Conservation (phyloP, 257 asterid species). For the Sherardia arvensis region DNA sequence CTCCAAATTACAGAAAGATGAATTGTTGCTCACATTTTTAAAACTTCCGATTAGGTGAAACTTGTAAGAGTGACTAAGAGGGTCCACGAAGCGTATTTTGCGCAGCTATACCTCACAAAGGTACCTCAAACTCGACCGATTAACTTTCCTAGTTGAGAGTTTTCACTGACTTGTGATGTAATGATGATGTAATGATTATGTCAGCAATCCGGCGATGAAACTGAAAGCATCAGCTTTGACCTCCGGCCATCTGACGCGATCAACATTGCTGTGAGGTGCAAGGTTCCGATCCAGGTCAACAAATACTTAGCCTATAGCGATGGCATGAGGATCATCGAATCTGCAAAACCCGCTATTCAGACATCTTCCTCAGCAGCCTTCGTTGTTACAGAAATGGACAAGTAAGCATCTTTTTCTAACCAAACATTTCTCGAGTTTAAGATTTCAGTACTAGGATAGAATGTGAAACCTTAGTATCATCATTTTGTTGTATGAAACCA, state of each 20-base stretch:
- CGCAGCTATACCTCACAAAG: constrained; percentile 75
- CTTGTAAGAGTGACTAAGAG: constrained; percentile 93
- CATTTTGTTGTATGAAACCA: constrained; percentile 10
- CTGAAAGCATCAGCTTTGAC: constrained; percentile 63
- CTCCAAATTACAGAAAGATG: background rate
- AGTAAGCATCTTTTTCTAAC: constrained; percentile 13
- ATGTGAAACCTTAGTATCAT: background rate
- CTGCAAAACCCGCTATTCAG: constrained; percentile 26
- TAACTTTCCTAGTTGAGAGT: background rate
- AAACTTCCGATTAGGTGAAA: constrained; percentile 55
- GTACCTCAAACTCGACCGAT: constrained; percentile 20
- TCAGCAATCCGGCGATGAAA: constrained; percentile 65
- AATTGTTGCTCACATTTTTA: constrained; percentile 3
- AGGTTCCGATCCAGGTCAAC: constrained; percentile 67
- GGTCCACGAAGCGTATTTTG: constrained; percentile 91
- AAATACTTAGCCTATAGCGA: constrained; percentile 42
- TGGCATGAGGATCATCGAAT: constrained; percentile 44
- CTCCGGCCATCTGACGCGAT: constrained; percentile 98
- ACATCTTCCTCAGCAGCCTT: constrained; percentile 23
- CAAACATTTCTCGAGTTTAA: background rate
- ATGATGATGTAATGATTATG: no score
- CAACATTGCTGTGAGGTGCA: constrained; percentile 94
- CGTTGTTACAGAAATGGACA: constrained; percentile 30
- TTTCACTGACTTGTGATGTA: constrained; percentile 13
- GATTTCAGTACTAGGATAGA: background rate